phyloP scores from a whole-genome alignment of 2,329 filamentous ascomycete genomes.

The Cercospora sojina region DNA sequence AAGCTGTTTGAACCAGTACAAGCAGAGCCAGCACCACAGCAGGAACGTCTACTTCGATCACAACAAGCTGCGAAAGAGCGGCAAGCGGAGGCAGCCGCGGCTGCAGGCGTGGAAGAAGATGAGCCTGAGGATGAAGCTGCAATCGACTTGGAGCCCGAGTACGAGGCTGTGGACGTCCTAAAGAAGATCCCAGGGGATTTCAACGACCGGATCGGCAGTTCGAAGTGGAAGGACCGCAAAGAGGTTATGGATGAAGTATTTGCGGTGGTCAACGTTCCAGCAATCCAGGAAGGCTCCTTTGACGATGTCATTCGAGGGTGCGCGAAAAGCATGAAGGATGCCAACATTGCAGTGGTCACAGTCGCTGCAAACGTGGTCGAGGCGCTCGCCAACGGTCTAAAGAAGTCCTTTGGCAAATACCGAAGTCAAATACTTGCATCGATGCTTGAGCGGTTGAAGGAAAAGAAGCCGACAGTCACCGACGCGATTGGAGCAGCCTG shows the following conservation, averaged over 20 bases:
- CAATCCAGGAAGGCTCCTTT: constrained; percentile 88
- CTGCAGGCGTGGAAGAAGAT: constrained; percentile 40
- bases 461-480: constrained; percentile 87
- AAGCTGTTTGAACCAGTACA: constrained; percentile 93
- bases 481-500: constrained; percentile 85
- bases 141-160: constrained; percentile 63
- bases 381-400: constrained; percentile 79
- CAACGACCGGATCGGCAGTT: constrained; percentile 76
- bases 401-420: constrained; percentile 76
- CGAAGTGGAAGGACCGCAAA: constrained; percentile 98
- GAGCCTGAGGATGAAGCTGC: constrained; percentile 58
- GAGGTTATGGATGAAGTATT: constrained; percentile 84
- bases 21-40: constrained; percentile 80
- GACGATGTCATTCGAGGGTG: constrained; percentile 78
- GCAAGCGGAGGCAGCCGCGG: constrained; percentile 37
- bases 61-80: constrained; percentile 81
- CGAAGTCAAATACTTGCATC: constrained; percentile 76
- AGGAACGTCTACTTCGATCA: constrained; percentile 81
- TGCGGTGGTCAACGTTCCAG: constrained; percentile 74
- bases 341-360: constrained; percentile 91
- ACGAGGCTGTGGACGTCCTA: constrained; percentile 83
- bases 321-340: constrained; percentile 98
- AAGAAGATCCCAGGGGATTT: constrained; percentile 80
- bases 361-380: constrained; percentile 93
- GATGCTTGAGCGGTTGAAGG: constrained; percentile 93